phyloP scores from a whole-genome alignment of 371 early-diverging fungal genomes.

The Lichtheimia ramosa region DNA sequence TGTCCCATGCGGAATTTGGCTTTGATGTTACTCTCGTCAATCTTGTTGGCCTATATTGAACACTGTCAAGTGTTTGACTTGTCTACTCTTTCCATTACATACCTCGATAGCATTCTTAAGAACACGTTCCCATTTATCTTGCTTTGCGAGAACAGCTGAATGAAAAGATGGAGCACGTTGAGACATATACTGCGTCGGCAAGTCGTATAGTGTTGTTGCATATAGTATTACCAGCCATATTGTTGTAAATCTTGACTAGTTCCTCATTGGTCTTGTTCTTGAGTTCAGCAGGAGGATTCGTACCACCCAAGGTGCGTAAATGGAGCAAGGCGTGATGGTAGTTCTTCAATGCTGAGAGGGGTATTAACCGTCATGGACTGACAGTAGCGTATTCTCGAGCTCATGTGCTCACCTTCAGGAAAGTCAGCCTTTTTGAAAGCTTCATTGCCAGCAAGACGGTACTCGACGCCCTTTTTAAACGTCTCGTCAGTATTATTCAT shows the following conservation, averaged over 20 bases:
- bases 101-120: conserved; percentile 35
- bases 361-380: not conserved
- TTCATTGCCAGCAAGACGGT: conserved; percentile 36
- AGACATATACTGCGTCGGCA: too few species aligned
- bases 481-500: conserved; percentile 24
- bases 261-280: conserved; percentile 26
- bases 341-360: conserved; percentile 25
- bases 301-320: conserved; percentile 38
- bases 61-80: not conserved
- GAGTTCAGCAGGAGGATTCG: conserved; percentile 19
- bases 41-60: conserved; percentile 16
- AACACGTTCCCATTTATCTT: conserved; percentile 44
- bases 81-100: not conserved
- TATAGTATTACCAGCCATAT: conserved; percentile 30
- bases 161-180: not conserved
- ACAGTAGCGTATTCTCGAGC: not conserved
- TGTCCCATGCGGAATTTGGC: conserved; percentile 45
- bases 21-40: conserved; percentile 34
- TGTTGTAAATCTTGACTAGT: conserved; percentile 45
- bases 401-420: conserved; percentile 21
- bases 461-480: conserved; percentile 36
- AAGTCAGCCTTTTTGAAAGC: conserved; percentile 33
- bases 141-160: conserved; percentile 35
- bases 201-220: too few species aligned
- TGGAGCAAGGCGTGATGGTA: conserved; percentile 42